Evolutionary conservation across 148 eudicot species (phyloP), one percentile per base, ranked within the genome.

Genomic region (Rhododendron henanense): DNA sequence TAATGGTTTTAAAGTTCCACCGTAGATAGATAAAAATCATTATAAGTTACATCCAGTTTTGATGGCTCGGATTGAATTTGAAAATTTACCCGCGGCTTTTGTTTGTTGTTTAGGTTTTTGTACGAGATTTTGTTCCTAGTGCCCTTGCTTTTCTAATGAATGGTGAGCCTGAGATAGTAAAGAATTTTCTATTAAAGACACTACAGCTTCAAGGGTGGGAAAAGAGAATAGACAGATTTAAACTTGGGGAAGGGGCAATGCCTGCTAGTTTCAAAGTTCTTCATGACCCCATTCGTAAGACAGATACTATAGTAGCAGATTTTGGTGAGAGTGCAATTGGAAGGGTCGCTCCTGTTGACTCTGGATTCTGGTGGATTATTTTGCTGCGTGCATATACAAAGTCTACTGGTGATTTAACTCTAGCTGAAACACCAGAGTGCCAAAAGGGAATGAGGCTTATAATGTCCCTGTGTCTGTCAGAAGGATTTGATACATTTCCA

Each of bases 361-460:
- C 99, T 15, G 99, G 99, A 21, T 97, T 97, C 92, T 97, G 99
- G 99, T 97, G 99, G 99, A 97, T 97, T 53, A 95, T 97, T 91
- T 91, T 97, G 85, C 93, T 97, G 59, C 98, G 99, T 83, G 99
- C 99, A 51, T 97, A 97, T 89, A 97, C 99, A 73, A 97, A 94
- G 86, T 93, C 98, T 23, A 97, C 99, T 0, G 99, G 99, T 76
- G 99, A 97, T 85, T 87, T 89, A 82, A 85, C 98, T 67, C 85
- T 97, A 86, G 91, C 99, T 48, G 99, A 97, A 85, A 92, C 98
- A 41, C 96, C 98, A 18, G 99, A 97, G 90, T 95, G 98, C 92
- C 99, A 97, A 86, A 97, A 95, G 90, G 99, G 99, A 73, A 97
- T 97, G 92, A 94, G 92, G 86, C 98, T 97, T 87, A 95, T 97